phyloP scores from a whole-genome alignment of 495 filamentous ascomycete genomes.

The Penicillium ucsense region DNA sequence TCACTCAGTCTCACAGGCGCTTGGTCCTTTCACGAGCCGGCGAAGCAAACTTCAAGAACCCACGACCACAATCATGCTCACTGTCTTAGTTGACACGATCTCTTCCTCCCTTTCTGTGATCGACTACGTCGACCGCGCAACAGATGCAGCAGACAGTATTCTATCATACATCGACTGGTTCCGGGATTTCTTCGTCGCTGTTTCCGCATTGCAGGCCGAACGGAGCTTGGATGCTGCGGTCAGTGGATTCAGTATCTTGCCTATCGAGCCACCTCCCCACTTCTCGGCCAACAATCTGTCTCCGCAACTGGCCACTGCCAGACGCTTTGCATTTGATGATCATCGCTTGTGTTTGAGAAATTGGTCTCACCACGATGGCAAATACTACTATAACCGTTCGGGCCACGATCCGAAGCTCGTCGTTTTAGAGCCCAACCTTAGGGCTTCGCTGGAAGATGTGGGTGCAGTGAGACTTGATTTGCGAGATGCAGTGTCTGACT shows the following conservation, averaged over 20 bases:
- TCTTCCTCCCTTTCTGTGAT: slow-evolving; percentile 36
- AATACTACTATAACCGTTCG: slow-evolving; percentile 34
- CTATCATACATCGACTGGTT: slow-evolving; percentile 24
- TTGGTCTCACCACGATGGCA: slow-evolving; percentile 28
- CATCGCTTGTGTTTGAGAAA: slow-evolving; percentile 28
- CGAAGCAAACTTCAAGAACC: slow-evolving; percentile 29
- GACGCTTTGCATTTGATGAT: slow-evolving; percentile 23
- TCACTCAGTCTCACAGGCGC: slow-evolving; percentile 26
- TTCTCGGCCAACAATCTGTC: slow-evolving; percentile 3
- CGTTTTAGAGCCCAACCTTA: slow-evolving; percentile 13
- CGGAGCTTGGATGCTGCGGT: background rate
- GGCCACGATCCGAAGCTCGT: slow-evolving; percentile 28
- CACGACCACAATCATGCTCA: slow-evolving; percentile 27
- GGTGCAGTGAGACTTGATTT: slow-evolving; percentile 9
- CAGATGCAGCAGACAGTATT: slow-evolving; percentile 9
- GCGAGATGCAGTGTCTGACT: slow-evolving; percentile 9
- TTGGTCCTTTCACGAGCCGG: slow-evolving; percentile 21
- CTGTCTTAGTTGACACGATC: slow-evolving; percentile 37
- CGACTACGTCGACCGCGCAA: slow-evolving; percentile 42
- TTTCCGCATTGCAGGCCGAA: slow-evolving; percentile 8
- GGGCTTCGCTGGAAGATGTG: slow-evolving; percentile 11
- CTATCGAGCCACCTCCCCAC: background rate
- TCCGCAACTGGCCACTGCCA: slow-evolving; percentile 16
- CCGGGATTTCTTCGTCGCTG: slow-evolving; percentile 19
- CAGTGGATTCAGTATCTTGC: background rate